Conservation (phyloP, 2,329 filamentous ascomycete species). For the Alternaria ventricosa region DNA sequence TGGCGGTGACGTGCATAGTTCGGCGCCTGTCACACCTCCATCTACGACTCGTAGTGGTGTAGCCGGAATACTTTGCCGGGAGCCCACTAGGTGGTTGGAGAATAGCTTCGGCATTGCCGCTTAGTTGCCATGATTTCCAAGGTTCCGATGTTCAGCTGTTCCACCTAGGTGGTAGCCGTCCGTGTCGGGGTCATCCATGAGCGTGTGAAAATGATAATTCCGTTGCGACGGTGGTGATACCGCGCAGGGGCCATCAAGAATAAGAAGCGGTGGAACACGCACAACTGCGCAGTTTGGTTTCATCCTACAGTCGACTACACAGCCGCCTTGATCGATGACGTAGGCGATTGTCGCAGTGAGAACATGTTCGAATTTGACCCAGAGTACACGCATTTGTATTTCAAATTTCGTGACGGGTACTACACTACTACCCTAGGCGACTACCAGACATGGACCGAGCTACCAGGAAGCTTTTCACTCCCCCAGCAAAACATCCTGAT, state of each 20-base stretch:
- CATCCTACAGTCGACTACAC: not conserved
- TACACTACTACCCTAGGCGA: constrained; percentile 7
- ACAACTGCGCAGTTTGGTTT: not conserved
- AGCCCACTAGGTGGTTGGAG: not conserved
- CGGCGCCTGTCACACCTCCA: constrained; percentile 8
- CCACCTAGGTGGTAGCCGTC: not conserved
- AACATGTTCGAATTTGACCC: not conserved
- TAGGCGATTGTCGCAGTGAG: no score
- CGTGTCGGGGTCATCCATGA: not conserved
- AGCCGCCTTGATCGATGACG: not conserved
- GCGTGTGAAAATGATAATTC: not conserved
- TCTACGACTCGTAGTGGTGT: not conserved
- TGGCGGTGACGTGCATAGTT: not conserved
- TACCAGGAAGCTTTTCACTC: not conserved
- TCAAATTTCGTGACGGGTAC: not conserved
- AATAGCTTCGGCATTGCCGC: not conserved
- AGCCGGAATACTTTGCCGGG: not conserved
- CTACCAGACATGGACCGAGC: constrained; percentile 8
- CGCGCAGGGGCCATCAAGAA: not conserved
- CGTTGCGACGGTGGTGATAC: constrained; percentile 9
- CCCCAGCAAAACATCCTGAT: not conserved
- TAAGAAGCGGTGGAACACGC: not conserved
- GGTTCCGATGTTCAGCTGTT: not conserved
- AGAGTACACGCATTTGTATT: not conserved
- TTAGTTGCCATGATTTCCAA: not conserved